phyloP scores from a whole-genome alignment of 73 alveolate genomes.

The Diophrys sp. region DNA sequence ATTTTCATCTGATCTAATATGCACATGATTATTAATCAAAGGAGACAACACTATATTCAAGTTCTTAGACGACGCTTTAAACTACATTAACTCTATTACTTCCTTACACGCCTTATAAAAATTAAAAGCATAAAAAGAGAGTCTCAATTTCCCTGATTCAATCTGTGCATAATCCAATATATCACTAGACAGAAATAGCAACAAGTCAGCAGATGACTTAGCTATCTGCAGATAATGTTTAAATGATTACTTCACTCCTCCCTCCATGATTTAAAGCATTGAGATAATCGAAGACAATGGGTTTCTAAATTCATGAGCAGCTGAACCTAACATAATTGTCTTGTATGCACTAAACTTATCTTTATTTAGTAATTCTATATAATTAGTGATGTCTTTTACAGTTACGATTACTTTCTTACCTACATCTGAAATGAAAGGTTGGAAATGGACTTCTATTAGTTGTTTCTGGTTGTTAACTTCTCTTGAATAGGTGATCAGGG shows the following conservation, averaged over 20 bases:
- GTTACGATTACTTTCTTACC: no score
- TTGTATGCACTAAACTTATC: no score
- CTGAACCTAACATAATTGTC: no score
- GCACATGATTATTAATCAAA: neutral
- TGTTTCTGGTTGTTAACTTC: no score
- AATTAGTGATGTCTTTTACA: no score
- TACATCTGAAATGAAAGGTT: no score
- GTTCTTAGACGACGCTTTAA: conserved; percentile 9
- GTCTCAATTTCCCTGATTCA: conserved; percentile 8
- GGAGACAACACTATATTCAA: neutral
- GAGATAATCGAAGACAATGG: no score
- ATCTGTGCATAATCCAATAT: conserved; percentile 29
- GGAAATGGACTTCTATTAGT: no score
- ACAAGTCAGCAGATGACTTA: conserved; percentile 16
- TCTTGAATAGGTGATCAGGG: no score
- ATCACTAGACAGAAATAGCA: conserved; percentile 29
- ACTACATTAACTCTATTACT: neutral
- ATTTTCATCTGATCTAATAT: neutral
- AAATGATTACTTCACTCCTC: neutral
- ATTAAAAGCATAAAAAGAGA: neutral
- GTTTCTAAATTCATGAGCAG: no score
- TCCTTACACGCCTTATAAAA: neutral
- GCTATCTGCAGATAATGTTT: conserved; percentile 16
- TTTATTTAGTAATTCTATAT: no score
- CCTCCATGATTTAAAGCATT: no score